A percentile compares a stretch with the other conserved stretches of the same genome.
phyloP scores from a whole-genome alignment of 179 eudicot genomes.

The Vitellaria paradoxa region DNA sequence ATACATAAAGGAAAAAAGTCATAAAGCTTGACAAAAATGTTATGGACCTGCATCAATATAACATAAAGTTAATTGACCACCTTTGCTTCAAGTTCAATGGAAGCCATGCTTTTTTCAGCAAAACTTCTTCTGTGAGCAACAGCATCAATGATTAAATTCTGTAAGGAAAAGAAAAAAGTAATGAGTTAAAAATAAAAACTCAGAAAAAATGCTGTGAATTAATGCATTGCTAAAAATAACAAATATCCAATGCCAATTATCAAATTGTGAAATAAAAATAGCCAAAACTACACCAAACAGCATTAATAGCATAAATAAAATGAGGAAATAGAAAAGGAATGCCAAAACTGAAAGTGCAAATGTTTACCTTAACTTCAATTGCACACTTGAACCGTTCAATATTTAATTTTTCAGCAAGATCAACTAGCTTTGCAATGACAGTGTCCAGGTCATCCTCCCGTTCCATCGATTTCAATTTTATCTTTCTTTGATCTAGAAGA shows the following conservation, averaged over 20 bases:
- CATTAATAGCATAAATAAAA: not conserved
- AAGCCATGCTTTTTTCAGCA: conserved; percentile 58
- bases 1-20: not conserved
- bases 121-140: conserved; percentile 57
- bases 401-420: conserved; percentile 47
- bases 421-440: conserved; percentile 51
- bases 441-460: conserved; percentile 62
- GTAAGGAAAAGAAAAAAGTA: conserved; percentile 18
- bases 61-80: conserved; percentile 28
- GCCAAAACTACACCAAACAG: not conserved
- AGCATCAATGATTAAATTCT: conserved; percentile 70
- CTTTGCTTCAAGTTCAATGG: conserved; percentile 80
- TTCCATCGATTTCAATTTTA: conserved; percentile 43
- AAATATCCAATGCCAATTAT: not conserved
- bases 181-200: not conserved
- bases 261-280: not conserved
- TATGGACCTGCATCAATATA: conserved; percentile 11
- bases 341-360: conserved; percentile 8
- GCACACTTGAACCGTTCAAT: conserved; percentile 49
- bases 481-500: conserved; percentile 56
- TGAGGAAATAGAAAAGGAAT: not conserved
- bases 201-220: not conserved
- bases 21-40: not conserved
- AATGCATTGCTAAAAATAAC: too few relatives aligned
- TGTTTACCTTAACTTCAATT: conserved; percentile 62